A percentile compares a stretch with the other conserved stretches of the same genome.
Conservation (phyloP, 140 eudicot species). For the Oenanthe javanica region DNA sequence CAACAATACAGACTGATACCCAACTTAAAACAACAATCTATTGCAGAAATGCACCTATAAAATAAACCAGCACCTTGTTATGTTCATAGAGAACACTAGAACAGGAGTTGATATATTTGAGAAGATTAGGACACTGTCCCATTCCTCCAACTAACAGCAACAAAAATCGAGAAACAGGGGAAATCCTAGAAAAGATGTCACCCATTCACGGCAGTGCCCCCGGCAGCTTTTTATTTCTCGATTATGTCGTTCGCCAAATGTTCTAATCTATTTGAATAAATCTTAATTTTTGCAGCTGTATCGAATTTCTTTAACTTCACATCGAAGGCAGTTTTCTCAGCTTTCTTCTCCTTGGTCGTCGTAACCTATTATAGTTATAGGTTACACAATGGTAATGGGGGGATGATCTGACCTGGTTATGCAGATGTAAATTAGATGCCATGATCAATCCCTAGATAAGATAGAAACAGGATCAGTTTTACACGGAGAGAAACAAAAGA, state of each 20-base stretch:
- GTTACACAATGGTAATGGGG: too few species aligned
- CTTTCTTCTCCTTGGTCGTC: slow-evolving; percentile 47
- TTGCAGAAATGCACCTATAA: too few species aligned
- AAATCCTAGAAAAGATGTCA: neutral
- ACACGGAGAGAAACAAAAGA: too few species aligned
- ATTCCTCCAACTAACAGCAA: neutral
- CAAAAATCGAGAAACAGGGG: too few species aligned
- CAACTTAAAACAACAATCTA: neutral
- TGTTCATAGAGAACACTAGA: too few species aligned
- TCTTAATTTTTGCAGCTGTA: slow-evolving; percentile 63
- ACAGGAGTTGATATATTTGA: neutral
- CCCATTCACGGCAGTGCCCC: slow-evolving; percentile 79
- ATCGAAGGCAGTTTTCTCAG: slow-evolving; percentile 72
- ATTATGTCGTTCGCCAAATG: slow-evolving; percentile 56
- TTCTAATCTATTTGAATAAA: slow-evolving; percentile 70
- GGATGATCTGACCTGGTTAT: too few species aligned
- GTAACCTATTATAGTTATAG: too few species aligned
- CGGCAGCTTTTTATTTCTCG: slow-evolving; percentile 67
- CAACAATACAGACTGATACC: neutral
- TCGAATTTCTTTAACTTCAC: slow-evolving; percentile 70
- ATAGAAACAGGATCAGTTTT: too few species aligned
- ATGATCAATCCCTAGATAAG: too few species aligned
- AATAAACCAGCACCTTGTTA: too few species aligned
- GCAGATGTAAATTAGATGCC: too few species aligned
- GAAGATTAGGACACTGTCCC: neutral